Evolutionary conservation across 805 yeast species (phyloP), one percentile per base, ranked within the genome.

Genomic region (Monosporozyma solicola): DNA sequence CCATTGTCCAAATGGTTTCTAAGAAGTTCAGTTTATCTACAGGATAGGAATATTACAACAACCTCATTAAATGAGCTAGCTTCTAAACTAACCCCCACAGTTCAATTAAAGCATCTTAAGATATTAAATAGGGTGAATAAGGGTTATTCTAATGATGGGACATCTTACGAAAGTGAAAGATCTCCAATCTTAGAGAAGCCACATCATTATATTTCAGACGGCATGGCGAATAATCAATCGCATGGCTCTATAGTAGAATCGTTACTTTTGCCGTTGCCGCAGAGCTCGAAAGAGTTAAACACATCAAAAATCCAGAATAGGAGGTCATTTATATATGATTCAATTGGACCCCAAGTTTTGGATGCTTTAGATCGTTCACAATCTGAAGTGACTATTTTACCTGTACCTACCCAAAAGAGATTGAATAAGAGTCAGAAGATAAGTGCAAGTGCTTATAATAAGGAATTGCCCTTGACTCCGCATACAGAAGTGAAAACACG

Each of bases 1-100:
- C 72, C 72, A 4, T 53, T 68, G 11, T 65, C 70, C 9, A 59
- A 61, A 51, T 67, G 71, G 71, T 67, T 68, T 53, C 51, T 66
- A 24, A 58, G 67, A 41, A 61, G 62, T 24, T 64, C 70, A 1
- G 58, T 65, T 2, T 66, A 65, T 51, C 50, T 67, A 2, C 58
- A 55, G 37, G 61, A 58, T 39, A 53, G 54, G 11, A 53, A 41
- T 32, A 20, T 39, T 20, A 35, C 49, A 3, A 37, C 51, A 2
- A 27, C 35, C 5, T 33, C 31, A 10, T 46, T 54, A 27, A 24
- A 53, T 24, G 51, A 41, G 22, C 22, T 48, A 32, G 51, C 51
- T 13, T 51, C 59, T 1, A 55, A 54, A 9, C 55, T 60, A 29
- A 60, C 66, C 1, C 61, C 69, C 1, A 61, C 62, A 4, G 54